Percentiles rank a stretch among this genome's conserved stretches.
phyloP scores from a whole-genome alignment of 805 yeast genomes.

The Yarrowia sp. region DNA sequence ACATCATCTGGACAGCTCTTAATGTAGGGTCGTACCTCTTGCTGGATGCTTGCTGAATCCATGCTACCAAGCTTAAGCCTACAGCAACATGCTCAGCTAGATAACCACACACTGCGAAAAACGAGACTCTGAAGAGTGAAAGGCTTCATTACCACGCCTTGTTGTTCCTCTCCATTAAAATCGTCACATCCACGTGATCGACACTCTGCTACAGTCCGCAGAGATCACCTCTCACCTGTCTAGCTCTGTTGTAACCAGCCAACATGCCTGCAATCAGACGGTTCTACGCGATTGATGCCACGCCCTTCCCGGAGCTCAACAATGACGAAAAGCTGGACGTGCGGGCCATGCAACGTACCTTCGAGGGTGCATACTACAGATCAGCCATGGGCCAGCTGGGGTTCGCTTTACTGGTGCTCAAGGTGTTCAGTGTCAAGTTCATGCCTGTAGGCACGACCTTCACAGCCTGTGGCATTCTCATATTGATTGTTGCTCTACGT shows the following conservation, averaged over 20 bases:
- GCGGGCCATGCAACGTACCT: constrained; percentile 55
- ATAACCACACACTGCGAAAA: no score
- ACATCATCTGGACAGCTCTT: no score
- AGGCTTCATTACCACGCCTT: no score
- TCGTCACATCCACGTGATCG: no score
- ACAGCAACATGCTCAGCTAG: no score
- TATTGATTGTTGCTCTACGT: constrained; percentile 41
- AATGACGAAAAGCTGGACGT: constrained; percentile 18
- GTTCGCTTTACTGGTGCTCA: constrained; percentile 60
- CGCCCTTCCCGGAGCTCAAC: constrained; percentile 13
- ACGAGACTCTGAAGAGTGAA: no score
- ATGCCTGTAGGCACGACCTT: constrained; percentile 64
- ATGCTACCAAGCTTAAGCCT: not conserved
- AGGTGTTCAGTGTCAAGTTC: constrained; percentile 61
- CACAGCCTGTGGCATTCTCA: constrained; percentile 54
- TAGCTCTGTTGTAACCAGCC: no score
- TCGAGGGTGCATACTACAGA: constrained; percentile 78
- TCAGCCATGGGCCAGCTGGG: constrained; percentile 67
- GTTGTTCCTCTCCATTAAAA: no score
- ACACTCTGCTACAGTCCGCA: no score
- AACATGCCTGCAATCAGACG: not conserved
- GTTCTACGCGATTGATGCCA: not conserved
- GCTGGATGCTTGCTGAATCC: not conserved
- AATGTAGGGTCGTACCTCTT: not conserved
- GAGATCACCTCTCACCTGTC: no score